A percentile compares a stretch with the other conserved stretches of the same genome.
Evolutionary conservation across 1,284 basidiomycete genomes (phyloP).

Genomic region (Ganoderma sinense): DNA sequence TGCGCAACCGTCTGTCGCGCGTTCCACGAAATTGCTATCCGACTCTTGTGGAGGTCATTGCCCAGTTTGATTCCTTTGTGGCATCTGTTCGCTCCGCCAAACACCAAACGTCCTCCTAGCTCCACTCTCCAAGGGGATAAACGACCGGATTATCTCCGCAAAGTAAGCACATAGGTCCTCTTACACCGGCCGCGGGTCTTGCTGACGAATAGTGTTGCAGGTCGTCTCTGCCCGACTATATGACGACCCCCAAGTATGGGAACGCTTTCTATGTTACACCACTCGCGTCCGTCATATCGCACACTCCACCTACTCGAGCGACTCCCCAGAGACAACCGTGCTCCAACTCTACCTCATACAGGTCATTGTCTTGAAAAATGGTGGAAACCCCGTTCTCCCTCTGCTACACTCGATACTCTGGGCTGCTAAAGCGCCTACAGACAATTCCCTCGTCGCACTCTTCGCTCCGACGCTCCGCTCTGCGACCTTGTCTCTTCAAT

Average conservation of each 20-base stretch:
- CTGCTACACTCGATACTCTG: not conserved
- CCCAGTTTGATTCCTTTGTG: not conserved
- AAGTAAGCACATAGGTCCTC: not conserved
- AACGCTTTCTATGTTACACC: slow-evolving; percentile 2
- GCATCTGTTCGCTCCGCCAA: slow-evolving; percentile 2
- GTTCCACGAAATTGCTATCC: not conserved
- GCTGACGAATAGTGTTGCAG: not conserved
- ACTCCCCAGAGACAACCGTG: not conserved
- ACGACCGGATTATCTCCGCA: not conserved
- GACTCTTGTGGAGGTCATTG: slow-evolving; percentile 6
- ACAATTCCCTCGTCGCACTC: not conserved
- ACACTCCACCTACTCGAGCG: too few relatives aligned
- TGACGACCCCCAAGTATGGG: not conserved
- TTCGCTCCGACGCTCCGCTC: not conserved
- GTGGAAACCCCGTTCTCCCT: not conserved
- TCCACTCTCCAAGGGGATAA: not conserved
- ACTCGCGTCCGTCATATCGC: not conserved
- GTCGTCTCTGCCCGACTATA: not conserved
- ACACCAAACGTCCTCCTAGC: not conserved
- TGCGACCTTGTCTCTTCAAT: not conserved
- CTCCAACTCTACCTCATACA: not conserved
- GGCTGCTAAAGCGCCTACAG: not conserved
- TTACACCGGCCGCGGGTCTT: too few relatives aligned
- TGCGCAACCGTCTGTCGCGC: slow-evolving; percentile 3
- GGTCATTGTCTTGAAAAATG: not conserved